Evolutionary conservation across 2,329 filamentous ascomycete genomes (phyloP), one percentile per base, ranked within the genome.

Genomic region (Epichloe uncinata): DNA sequence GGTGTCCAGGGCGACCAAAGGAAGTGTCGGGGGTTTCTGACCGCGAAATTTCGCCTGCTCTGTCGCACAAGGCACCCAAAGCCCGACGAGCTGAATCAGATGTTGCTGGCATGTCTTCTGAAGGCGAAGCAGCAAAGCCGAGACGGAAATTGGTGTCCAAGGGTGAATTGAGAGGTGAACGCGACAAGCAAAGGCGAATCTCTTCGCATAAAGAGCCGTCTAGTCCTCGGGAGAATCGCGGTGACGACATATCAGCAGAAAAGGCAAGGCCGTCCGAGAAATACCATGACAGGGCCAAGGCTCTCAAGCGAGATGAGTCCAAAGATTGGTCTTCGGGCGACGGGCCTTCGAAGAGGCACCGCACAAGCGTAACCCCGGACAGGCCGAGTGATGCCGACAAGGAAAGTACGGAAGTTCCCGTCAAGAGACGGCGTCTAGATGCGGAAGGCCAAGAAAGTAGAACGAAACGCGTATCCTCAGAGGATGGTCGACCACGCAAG

Each of bases 81-180:
- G 58, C 70, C 5, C 79, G 74, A 55, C 72, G 73, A 44, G 62
- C 69, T 1, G 79, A 83, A 47, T 70, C 75, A 0, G 80, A 83
- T 45, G 54, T 69, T 22, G 69, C 72, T 13, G 70, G 66, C 2
- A 65, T 70, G 6, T 78, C 75, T 0, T 81, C 78, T 35, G 77
- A 77, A 58, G 79, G 73, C 2, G 78, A 81, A 59, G 63, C 74
- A 8, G 61, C 70, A 20, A 84, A 82, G 58, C 79, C 79, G 2
- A 68, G 80, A 22, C 71, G 78, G 38, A 84, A 82, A 58, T 70
- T 84, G 11, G 71, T 84, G 18, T 83, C 80, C 1, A 80, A 80
- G 36, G 75, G 74, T 47, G 80, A 83, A 50, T 63, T 82, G 38
- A 77, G 79, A 53, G 76, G 75, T 9, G 77, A 80, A 58, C 69